Evolutionary conservation across 306 rosid species (phyloP).

Genomic region (Malus asiatica): DNA sequence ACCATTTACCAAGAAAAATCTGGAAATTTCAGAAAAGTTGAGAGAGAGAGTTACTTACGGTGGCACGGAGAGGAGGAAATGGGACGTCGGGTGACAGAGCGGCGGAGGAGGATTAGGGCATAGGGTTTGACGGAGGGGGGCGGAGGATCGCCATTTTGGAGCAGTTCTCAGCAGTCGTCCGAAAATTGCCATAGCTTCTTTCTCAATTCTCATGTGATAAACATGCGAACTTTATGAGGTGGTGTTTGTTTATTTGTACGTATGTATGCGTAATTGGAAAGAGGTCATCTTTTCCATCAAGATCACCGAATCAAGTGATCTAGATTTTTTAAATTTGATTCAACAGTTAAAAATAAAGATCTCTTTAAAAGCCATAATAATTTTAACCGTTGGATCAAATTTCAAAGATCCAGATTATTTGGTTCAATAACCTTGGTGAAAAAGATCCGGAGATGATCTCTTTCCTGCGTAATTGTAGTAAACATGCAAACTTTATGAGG

Average conservation of each 20-base stretch:
- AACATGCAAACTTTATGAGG: too few relatives aligned
- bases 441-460: too few relatives aligned
- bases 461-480: background rate
- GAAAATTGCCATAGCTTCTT: slow-evolving; percentile 32
- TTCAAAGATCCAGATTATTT: too few relatives aligned
- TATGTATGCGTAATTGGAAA: background rate
- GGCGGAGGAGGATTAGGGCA: slow-evolving; percentile 18
- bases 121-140: slow-evolving; percentile 40
- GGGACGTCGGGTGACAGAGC: slow-evolving; percentile 13
- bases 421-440: too few relatives aligned
- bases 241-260: background rate
- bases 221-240: too few relatives aligned
- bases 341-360: fast-evolving
- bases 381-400: too few relatives aligned
- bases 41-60: slow-evolving; percentile 26
- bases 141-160: slow-evolving; percentile 16
- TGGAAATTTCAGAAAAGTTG: background rate
- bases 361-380: too few relatives aligned
- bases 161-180: slow-evolving; percentile 30
- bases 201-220: background rate
- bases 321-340: too few relatives aligned
- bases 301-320: too few relatives aligned
- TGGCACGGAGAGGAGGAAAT: slow-evolving; percentile 10
- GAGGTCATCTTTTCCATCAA: too few relatives aligned
- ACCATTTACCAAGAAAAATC: background rate